phyloP scores from a whole-genome alignment of 2,329 filamentous ascomycete genomes.

The Pseudogymnoascus verrucosus region DNA sequence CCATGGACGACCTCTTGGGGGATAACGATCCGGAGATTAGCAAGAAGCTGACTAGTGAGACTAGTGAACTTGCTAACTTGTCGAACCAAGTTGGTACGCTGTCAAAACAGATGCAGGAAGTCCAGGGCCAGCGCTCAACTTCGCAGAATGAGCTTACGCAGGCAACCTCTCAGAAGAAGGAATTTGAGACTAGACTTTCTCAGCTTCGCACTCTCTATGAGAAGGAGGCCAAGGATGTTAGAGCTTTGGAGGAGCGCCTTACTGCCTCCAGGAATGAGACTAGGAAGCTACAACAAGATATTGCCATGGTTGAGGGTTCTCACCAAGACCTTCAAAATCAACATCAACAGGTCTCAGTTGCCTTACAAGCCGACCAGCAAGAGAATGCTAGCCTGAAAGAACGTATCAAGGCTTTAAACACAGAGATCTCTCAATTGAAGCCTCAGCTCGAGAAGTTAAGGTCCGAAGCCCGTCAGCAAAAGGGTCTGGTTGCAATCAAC shows the following conservation, averaged over 20 bases:
- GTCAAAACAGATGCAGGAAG: conserved; percentile 88
- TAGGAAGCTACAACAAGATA: conserved; percentile 74
- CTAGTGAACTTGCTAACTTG: conserved; percentile 86
- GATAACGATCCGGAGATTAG: conserved; percentile 83
- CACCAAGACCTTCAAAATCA: conserved; percentile 76
- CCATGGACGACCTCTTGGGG: conserved; percentile 78
- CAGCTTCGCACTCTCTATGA: conserved; percentile 87
- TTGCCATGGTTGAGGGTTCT: conserved; percentile 71
- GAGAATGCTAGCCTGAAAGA: conserved; percentile 84
- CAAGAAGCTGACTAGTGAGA: conserved; percentile 81
- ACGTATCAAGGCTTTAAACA: conserved; percentile 74
- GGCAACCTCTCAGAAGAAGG: conserved; percentile 78
- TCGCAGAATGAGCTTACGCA: conserved; percentile 78
- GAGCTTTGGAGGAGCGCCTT: conserved; percentile 75
- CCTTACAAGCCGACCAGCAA: conserved; percentile 77
- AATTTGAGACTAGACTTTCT: conserved; percentile 80
- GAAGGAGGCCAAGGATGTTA: conserved; percentile 83
- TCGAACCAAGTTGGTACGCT: conserved; percentile 91
- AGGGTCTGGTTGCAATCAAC: conserved; percentile 93
- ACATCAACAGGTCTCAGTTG: conserved; percentile 65
- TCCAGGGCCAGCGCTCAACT: conserved; percentile 70
- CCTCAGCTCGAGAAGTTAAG: conserved; percentile 90
- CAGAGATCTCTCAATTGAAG: conserved; percentile 74
- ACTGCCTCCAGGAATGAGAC: conserved; percentile 69
- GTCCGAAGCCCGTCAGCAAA: conserved; percentile 87